Base-by-base conservation (phyloP, 1,284 basidiomycete genomes). In the Ustilago trichophora region DNA sequence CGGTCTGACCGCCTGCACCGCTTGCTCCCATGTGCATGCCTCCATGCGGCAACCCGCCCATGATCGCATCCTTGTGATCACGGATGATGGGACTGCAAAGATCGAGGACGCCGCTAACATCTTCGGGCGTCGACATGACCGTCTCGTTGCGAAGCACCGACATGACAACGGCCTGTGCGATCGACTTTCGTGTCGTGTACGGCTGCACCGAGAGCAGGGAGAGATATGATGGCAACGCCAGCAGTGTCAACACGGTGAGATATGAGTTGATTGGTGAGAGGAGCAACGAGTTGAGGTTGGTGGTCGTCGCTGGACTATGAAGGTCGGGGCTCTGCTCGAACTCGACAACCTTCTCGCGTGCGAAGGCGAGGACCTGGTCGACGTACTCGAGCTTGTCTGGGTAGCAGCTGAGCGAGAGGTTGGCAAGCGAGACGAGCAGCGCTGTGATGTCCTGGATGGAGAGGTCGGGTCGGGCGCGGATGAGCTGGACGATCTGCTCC, bases 351-450 rank as follows among this genome's bases (percentile, higher is more conserved):
- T 76, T 75, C 29, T 71, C 67, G 29, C 72, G 56, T 24, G 79
- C 79, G 38, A 78, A 80, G n/a, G 67, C 76, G 1, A 80, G 68
- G 8, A 80, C 71, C 58, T 80, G 79, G 44, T 80, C 79, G 35
- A 80, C 78, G 40, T 80, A 80, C 55, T 80, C 79, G 31, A 80
- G 70, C 42, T 74, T 73, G 54, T 80, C 78, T 2, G 79, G 79
- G 43, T 80, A 80, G 60, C 79, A 80, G 56, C 70, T 76, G 24
- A 80, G 66, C 32, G 75, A 78, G 12, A 80, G 65, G 36, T 80
- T 77, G 34, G 72, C 67, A 24, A 80, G 70, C 26, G 78, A 74
- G 31, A 80, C 75, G 16, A 80, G 62, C 43, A 80, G 51, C 5
- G 76, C 77, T 12, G 79, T 76, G 27, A 72, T 76, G 46, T 80